Evolutionary conservation across 345 rosid species (phyloP), one percentile per base, ranked within the genome.

Genomic region (Populus euphratica): DNA sequence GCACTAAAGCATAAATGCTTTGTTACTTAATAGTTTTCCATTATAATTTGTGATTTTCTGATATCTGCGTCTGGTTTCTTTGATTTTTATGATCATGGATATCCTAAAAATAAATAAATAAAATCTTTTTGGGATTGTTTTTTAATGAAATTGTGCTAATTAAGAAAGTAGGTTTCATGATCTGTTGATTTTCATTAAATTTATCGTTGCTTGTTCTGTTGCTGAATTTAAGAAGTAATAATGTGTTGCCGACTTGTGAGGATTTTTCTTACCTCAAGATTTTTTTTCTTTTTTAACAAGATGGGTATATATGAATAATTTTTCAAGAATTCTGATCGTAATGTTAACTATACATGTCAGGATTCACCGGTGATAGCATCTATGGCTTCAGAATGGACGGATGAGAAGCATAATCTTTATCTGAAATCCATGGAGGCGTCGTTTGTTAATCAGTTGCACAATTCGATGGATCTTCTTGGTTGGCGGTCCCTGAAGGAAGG

Each of bases 401-500:
- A 95, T 83, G 97, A 92, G 89, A 95, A 95, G 77, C 99, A 95
- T 70, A 88, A 91, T 67, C 81, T 89, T 78, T 95, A 90, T 81
- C 94, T 95, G 72, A 87, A 95, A 80, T 93, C 97, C 18, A 90
- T 95, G 90, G 99, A 95, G 86, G 87, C 97, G 49, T 85, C 98
- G n/a, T 95, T 95, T 77, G 90, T 93, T 25, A 72, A 91, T 70
- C 97, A 93, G 79, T 76, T 93, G 16, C 87, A 93, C 69, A 84
- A 75, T 73, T 89, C 96, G 20, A 64, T 85, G 65, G 83, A 86
- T 70, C 76, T 63, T n/a, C 86, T 83, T 25, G 85, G 86, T 49
- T 74, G 85, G 82, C 78, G 36, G 75, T 70, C 71, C 17, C 81
- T 74, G n/a, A 85, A 87, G 23, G 82, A 76, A 47, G 80, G 79